These are phyloP conservation scores for Trametes punicea DNA, from an alignment of 768 basidiomycete species.

Conservation along the genomic window DNA sequence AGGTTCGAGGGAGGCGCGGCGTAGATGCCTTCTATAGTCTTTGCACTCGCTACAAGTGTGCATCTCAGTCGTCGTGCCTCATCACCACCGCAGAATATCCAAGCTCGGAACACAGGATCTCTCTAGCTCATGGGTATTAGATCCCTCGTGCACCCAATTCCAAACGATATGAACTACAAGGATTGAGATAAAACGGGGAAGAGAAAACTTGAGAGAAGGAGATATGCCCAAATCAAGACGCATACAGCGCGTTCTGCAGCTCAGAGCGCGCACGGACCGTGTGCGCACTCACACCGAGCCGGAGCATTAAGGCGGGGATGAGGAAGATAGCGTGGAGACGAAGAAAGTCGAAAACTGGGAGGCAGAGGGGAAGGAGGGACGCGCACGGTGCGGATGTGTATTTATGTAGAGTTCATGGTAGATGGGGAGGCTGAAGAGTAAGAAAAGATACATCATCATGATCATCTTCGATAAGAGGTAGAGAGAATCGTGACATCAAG, in stretches of 20 bases:
- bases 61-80: neutral
- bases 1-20: slow-evolving; percentile 52
- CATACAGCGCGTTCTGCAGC: slow-evolving; percentile 11
- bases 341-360: neutral
- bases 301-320: neutral
- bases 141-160: slow-evolving; percentile 35
- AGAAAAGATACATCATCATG: slow-evolving; percentile 24
- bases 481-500: slow-evolving; percentile 28
- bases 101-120: neutral
- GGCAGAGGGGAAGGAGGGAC: slow-evolving; percentile 16
- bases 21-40: neutral
- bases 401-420: slow-evolving; percentile 20
- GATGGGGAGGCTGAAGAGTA: slow-evolving; percentile 21
- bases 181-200: slow-evolving; percentile 24
- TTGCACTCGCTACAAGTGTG: too few relatives aligned
- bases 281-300: slow-evolving; percentile 15
- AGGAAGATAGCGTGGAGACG: slow-evolving; percentile 1
- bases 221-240: slow-evolving; percentile 4
- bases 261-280: slow-evolving; percentile 18
- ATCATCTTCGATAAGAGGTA: slow-evolving; percentile 8
- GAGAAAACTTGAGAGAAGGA: slow-evolving; percentile 19
- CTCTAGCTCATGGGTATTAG: slow-evolving; percentile 34
- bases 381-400: slow-evolving; percentile 14
- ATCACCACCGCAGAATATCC: neutral
- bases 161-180: slow-evolving; percentile 36